A percentile compares a stretch with the other conserved stretches of the same genome.
Conservation (phyloP, 345 rosid species). For the Heritiera fomes region DNA sequence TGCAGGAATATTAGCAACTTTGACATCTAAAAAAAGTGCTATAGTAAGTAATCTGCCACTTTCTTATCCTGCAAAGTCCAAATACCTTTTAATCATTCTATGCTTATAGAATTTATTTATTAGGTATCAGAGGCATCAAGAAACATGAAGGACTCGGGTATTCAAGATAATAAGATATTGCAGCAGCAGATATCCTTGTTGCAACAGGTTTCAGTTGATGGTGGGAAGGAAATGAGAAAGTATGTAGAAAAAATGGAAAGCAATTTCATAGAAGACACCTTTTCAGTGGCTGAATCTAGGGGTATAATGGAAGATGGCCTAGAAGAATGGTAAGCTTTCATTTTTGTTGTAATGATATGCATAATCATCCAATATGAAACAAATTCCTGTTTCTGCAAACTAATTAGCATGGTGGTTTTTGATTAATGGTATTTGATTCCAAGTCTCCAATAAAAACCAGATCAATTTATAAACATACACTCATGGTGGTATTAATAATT, state of each 20-base stretch:
- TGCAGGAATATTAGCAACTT: conserved; percentile 53
- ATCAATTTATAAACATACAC: too few species aligned
- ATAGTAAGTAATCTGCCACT: conserved; percentile 44
- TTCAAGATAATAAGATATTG: conserved; percentile 54
- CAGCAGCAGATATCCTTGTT: conserved; percentile 55
- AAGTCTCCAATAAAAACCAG: neutral
- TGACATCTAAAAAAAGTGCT: conserved; percentile 65
- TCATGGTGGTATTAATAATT: too few species aligned
- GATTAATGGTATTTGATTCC: neutral
- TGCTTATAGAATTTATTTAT: conserved; percentile 13
- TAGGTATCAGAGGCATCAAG: conserved; percentile 72
- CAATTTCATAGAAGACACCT: conserved; percentile 56
- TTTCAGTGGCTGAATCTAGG: conserved; percentile 59
- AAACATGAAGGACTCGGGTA: conserved; percentile 40
- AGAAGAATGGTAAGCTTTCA: conserved; percentile 58
- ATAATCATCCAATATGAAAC: neutral
- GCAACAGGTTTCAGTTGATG: conserved; percentile 61
- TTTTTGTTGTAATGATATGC: neutral
- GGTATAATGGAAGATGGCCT: conserved; percentile 54
- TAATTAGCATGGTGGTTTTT: neutral
- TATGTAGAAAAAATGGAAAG: conserved; percentile 45
- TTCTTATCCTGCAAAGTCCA: neutral
- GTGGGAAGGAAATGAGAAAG: conserved; percentile 46
- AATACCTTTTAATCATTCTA: neutral
- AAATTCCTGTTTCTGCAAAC: neutral